Evolutionary conservation across 352 stramenopile species (phyloP).

Genomic region (Thraustochytrium striatum): DNA sequence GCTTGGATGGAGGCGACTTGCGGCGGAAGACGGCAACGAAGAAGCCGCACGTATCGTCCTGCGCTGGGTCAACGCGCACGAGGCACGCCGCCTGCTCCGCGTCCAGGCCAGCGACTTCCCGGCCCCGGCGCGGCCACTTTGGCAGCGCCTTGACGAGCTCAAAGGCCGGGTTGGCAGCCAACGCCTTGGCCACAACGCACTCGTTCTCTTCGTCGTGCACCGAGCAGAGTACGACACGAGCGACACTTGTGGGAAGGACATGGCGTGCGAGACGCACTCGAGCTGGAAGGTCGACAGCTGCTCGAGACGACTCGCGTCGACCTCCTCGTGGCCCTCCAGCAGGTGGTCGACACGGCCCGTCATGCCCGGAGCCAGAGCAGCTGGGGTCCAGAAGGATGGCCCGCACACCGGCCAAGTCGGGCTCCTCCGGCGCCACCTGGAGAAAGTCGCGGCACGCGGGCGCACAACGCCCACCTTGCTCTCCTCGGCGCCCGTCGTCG

Average conservation of each 20-base stretch:
- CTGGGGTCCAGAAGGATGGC: conserved; percentile 91
- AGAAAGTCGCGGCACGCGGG: conserved; percentile 85
- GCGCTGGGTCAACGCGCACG: conserved; percentile 76
- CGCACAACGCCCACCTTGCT: no score
- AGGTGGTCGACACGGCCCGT: conserved; percentile 83
- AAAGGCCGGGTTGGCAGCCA: conserved; percentile 69
- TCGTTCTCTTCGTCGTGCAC: conserved; percentile 93
- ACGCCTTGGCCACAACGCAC: conserved; percentile 78
- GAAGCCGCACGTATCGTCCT: conserved; percentile 93
- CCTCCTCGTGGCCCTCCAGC: conserved; percentile 64
- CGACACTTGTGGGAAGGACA: conserved; percentile 86
- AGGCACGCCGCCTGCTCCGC: conserved; percentile 68
- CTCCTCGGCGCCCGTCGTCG: no score
- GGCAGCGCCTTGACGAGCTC: conserved; percentile 64
- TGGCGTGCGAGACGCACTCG: conserved; percentile 82
- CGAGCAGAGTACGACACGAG: conserved; percentile 94
- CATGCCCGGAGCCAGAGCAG: conserved; percentile 93
- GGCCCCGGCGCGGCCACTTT: conserved; percentile 69
- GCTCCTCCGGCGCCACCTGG: conserved; percentile 67
- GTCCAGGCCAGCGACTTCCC: conserved; percentile 62
- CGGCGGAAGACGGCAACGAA: conserved; percentile 93
- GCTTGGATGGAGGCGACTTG: not conserved
- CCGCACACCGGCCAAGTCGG: conserved; percentile 76
- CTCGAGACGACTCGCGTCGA: conserved; percentile 70
- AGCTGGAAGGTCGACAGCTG: conserved; percentile 90